A percentile compares a stretch with the other conserved stretches of the same genome.
These are phyloP conservation scores for Chytriomyces sp. DNA, from an alignment of 192 early-diverging fungal genomes.

Conservation along the genomic window DNA sequence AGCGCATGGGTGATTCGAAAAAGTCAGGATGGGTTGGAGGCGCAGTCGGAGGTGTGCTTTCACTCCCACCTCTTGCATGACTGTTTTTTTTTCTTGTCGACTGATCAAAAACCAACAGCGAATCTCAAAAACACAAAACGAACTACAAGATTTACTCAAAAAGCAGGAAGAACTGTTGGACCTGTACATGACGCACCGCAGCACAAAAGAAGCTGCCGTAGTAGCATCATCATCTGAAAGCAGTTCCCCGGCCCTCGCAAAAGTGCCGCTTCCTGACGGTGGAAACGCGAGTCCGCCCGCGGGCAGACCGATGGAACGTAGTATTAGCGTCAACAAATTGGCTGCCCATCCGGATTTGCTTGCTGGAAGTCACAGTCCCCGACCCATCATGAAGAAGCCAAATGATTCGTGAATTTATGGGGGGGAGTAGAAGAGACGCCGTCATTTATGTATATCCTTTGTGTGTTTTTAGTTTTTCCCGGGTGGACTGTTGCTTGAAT, in stretches of 20 bases:
- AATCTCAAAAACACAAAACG: conserved; percentile 33
- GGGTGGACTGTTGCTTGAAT: too few relatives aligned
- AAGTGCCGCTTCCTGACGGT: background rate
- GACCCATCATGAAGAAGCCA: conserved; percentile 35
- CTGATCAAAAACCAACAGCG: conserved; percentile 1
- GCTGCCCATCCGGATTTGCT: conserved; percentile 24
- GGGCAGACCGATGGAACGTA: background rate
- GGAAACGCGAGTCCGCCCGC: background rate
- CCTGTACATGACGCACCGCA: conserved; percentile 19
- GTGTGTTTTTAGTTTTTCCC: too few relatives aligned
- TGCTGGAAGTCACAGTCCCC: conserved; percentile 38
- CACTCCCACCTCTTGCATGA: too few relatives aligned
- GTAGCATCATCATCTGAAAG: too few relatives aligned
- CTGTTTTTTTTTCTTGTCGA: background rate
- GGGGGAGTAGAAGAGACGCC: too few relatives aligned
- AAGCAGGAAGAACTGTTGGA: conserved; percentile 33
- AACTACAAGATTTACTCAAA: conserved; percentile 28
- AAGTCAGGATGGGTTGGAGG: background rate
- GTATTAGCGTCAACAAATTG: background rate
- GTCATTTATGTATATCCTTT: too few relatives aligned
- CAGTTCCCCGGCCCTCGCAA: background rate
- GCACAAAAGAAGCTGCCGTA: background rate
- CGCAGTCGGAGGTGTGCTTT: background rate
- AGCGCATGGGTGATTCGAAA: conserved; percentile 20
- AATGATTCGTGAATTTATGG: background rate